Base-by-base conservation (phyloP, 176 grass and related monocot genomes). In the Raddia distichophylla region DNA sequence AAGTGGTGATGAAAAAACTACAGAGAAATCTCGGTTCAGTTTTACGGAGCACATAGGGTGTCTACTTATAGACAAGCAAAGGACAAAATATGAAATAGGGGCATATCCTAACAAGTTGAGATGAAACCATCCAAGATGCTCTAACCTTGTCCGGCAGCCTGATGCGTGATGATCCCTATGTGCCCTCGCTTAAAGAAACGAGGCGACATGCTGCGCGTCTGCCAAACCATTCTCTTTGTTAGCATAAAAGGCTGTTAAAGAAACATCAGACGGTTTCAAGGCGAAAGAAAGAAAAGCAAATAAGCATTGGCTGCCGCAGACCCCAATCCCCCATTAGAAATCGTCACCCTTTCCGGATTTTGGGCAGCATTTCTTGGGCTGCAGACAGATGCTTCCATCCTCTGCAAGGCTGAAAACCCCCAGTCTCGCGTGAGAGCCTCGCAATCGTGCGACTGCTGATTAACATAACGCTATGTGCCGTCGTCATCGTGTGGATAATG, bases 321-420 rank as follows among this genome's bases (percentile, higher is more conserved):
- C 42, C 76, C 16, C 51, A 34, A 35, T 16, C 44, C 7, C 8
- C 20, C 7, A 74, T 50, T 74, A 87, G 32, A 42, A 78, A 66
- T 71, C 67, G 22, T 72, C 74, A 73, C 58, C 80, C 66, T 65
- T 65, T 55, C 71, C 86, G 42, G 80, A 57, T 79, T 59, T 83
- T 0, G 58, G 13, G 86, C 86, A 64, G 18, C 48, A 64, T 87
- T 78, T 82, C 59, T 56, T 64, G 86, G 86, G 20, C 79, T 16
- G 72, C 56, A 22, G 79, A 64, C 73, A 55, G 69, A 69, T 33
- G 57, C 67, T 85, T 85, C 12, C 22, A 73, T 59, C 13, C 47
- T 32, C 34, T 70, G 55, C 64, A n/a, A 55, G 27, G 27, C 27
- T 27, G 27, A 27, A 27, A 27, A 27, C 27, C 64, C 62, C 32